These are phyloP conservation scores for Parathielavia appendiculata DNA, from an alignment of 495 filamentous ascomycete genomes.

Conservation along the genomic window DNA sequence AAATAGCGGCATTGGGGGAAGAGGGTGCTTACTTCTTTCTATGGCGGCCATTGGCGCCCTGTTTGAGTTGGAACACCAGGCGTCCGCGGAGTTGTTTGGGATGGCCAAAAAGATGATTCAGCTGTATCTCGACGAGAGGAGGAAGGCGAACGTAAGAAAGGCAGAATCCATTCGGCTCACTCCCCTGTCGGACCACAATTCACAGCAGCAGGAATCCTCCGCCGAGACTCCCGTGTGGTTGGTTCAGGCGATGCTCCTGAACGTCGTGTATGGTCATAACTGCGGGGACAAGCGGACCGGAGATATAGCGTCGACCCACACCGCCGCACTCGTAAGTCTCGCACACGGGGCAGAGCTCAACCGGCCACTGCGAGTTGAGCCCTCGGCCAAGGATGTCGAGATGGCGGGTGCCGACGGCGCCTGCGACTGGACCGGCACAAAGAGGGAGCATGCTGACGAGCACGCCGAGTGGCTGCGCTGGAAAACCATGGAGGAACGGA, in stretches of 20 bases:
- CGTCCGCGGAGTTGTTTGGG: conserved; percentile 85
- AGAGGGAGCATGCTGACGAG: conserved; percentile 55
- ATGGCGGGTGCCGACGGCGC: conserved; percentile 48
- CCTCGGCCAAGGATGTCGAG: conserved; percentile 33
- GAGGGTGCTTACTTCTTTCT: conserved; percentile 84
- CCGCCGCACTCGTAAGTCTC: conserved; percentile 82
- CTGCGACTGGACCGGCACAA: conserved; percentile 43
- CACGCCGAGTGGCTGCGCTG: conserved; percentile 82
- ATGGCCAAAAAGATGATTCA: conserved; percentile 94
- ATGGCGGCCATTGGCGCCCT: conserved; percentile 95
- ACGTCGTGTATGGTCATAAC: conserved; percentile 93
- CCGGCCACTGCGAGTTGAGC: conserved; percentile 46
- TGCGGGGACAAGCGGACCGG: conserved; percentile 87
- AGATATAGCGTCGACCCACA: conserved; percentile 88
- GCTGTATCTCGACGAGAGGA: conserved; percentile 85
- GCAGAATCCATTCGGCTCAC: conserved; percentile 60
- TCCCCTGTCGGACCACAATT: conserved; percentile 43
- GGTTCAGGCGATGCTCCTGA: conserved; percentile 97
- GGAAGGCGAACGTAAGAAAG: conserved; percentile 81
- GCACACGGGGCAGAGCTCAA: conserved; percentile 80
- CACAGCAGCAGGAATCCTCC: conserved; percentile 56
- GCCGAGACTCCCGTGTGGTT: conserved; percentile 90
- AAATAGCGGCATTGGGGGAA: conserved; percentile 66
- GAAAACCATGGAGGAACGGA: conserved; percentile 85
- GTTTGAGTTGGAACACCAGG: conserved; percentile 78